Conservation (phyloP, 768 basidiomycete genomes). For the Pleurotus giganteus region DNA sequence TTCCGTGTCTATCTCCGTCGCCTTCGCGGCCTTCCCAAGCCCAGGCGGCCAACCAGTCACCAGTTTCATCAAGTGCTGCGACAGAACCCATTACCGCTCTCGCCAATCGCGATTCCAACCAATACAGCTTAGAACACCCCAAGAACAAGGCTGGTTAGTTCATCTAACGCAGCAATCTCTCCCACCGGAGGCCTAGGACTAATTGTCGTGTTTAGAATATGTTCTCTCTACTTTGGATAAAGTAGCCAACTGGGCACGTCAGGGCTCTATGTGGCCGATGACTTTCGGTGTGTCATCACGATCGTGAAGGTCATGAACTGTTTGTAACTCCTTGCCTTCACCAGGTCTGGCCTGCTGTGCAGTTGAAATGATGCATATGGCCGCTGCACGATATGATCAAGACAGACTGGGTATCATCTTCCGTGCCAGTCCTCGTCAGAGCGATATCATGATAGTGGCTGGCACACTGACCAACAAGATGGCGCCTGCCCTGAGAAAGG, state of each 20-base stretch:
- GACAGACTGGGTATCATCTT: constrained; percentile 97
- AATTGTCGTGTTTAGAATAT: constrained; percentile 64
- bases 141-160: constrained; percentile 82
- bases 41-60: constrained; percentile 32
- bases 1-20: neutral
- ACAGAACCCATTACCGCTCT: constrained; percentile 64
- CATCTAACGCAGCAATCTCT: neutral
- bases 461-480: constrained; percentile 99
- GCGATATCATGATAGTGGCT: constrained; percentile 98
- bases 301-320: constrained; percentile 1
- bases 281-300: constrained; percentile 63
- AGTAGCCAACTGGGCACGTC: constrained; percentile 94
- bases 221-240: constrained; percentile 96
- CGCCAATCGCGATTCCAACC: constrained; percentile 79
- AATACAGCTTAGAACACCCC: constrained; percentile 83
- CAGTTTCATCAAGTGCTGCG: constrained; percentile 38
- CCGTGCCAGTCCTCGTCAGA: constrained; percentile 97
- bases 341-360: constrained; percentile 96
- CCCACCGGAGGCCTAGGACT: neutral
- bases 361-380: constrained; percentile 99
- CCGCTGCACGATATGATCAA: constrained; percentile 97
- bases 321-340: constrained; percentile 3
- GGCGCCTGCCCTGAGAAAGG: constrained; percentile 96
- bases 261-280: constrained; percentile 99
- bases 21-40: neutral